Evolutionary conservation across 495 filamentous ascomycete genomes (phyloP).

Genomic region (Chaetomium cochliodes): DNA sequence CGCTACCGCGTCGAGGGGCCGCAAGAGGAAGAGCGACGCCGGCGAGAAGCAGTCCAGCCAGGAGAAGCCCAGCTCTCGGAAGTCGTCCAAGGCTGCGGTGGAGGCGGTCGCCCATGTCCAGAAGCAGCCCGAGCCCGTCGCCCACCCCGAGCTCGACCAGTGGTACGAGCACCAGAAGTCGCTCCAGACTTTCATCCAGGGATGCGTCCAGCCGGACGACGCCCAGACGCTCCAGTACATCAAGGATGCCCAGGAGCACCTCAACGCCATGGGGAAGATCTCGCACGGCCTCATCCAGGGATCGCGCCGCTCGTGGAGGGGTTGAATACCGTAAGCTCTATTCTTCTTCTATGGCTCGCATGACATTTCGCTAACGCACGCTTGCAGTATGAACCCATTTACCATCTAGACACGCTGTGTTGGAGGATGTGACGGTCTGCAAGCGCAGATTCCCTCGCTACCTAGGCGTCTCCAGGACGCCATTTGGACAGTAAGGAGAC

Average conservation of each 20-base stretch:
- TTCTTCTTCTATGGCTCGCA: no score
- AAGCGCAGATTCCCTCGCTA: slow-evolving; percentile 9
- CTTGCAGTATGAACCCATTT: background rate
- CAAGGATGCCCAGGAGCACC: slow-evolving; percentile 45
- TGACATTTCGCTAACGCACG: background rate
- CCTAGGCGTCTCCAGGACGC: background rate
- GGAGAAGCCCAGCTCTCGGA: slow-evolving; percentile 44
- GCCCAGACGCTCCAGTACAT: slow-evolving; percentile 45
- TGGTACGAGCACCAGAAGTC: slow-evolving; percentile 52
- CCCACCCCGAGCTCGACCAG: slow-evolving; percentile 41
- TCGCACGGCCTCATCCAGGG: slow-evolving; percentile 30
- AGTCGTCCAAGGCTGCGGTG: slow-evolving; percentile 34
- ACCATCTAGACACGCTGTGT: background rate
- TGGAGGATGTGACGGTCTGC: background rate
- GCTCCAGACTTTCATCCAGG: slow-evolving; percentile 44
- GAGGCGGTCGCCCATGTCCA: slow-evolving; percentile 33
- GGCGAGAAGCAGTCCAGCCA: slow-evolving; percentile 38
- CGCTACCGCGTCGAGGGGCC: slow-evolving; percentile 40
- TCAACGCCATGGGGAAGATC: slow-evolving; percentile 47
- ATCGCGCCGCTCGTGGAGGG: slow-evolving; percentile 33
- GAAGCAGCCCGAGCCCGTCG: slow-evolving; percentile 33
- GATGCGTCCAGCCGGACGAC: slow-evolving; percentile 47
- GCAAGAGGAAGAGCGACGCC: slow-evolving; percentile 50
- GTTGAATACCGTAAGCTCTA: slow-evolving; percentile 25
- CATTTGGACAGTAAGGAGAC: background rate